Evolutionary conservation across 257 asterid genomes (phyloP), one percentile per base, ranked within the genome.

Genomic region (Prunella vulgaris): DNA sequence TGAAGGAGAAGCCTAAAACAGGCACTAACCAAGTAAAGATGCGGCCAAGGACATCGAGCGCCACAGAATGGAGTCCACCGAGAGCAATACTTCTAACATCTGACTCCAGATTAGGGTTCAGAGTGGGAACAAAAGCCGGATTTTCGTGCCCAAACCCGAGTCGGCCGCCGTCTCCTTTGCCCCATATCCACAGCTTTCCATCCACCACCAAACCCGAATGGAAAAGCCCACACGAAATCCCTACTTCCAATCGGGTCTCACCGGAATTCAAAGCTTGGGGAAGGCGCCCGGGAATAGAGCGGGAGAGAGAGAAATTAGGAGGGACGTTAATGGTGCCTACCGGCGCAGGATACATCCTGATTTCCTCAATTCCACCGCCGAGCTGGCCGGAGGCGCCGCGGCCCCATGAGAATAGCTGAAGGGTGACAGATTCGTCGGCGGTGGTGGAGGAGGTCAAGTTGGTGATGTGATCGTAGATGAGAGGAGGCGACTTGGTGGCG

Each of bases 161-260:
- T 37, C 99, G 85, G 33, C 99, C 99, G 10, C 99, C 97, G 70
- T 93, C 99, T 21, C 99, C 99, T 87, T 93, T 93, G 6, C 97
- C 97, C 97, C 99, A 90, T 37, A 90, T 77, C 90, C 95, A 93
- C 14, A 93, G 74, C 60, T 84, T 74, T 12, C 95, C 95, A 63
- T 87, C 84, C 59, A 90, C 89, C 78, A 90, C 71, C 86, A 90
- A 79, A 9, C 87, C 93, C 20, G 97, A 93, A 76, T 93, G 98
- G 68, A 93, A 93, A 21, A 93, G 86, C 18, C 98, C 98, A 68
- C 97, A 90, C 3, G 95, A 88, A 68, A 90, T 85, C 44, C 87
- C 92, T 2, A 93, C 80, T 74, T 88, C 91, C 46, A 85, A 70
- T 2, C 17, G 63, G 3, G 68, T 59, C n/a, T 48, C 60, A 6